Conservation (phyloP, 768 basidiomycete genomes). For the Suillus clintonianus region DNA sequence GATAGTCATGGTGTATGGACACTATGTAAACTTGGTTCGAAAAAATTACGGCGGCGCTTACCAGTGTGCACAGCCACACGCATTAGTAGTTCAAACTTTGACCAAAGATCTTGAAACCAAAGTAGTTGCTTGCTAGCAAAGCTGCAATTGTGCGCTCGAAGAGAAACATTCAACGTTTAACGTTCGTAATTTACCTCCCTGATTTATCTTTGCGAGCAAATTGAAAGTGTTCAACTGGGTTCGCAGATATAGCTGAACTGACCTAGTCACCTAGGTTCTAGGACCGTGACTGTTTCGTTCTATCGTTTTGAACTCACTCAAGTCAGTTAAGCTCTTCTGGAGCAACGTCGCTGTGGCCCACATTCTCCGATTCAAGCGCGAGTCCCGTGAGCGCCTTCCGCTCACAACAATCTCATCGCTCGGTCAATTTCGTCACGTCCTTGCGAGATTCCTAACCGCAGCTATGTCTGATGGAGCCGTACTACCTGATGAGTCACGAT, state of each 20-base stretch:
- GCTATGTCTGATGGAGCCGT: constrained; percentile 44
- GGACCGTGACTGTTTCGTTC: neutral
- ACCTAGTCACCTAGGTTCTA: too few relatives aligned
- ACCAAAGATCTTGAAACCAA: too few relatives aligned
- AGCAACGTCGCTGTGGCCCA: constrained; percentile 33
- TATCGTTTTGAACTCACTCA: constrained; percentile 1
- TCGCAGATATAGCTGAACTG: neutral
- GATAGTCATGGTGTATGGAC: too few relatives aligned
- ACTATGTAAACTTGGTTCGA: too few relatives aligned
- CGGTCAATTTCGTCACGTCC: constrained; percentile 59
- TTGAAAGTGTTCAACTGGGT: neutral
- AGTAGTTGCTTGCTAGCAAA: too few relatives aligned
- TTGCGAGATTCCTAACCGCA: constrained; percentile 52
- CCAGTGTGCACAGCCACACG: too few relatives aligned
- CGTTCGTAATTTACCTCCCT: neutral
- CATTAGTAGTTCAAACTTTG: too few relatives aligned
- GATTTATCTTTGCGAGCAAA: neutral
- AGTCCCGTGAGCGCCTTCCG: constrained; percentile 33
- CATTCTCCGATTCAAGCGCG: constrained; percentile 24
- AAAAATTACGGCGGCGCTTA: too few relatives aligned
- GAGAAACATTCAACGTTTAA: neutral
- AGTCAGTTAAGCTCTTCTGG: constrained; percentile 14
- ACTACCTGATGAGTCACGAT: constrained; percentile 6
- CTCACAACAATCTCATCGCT: constrained; percentile 50
- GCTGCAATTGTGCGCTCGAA: neutral